Conservation (phyloP, 371 early-diverging fungal species). For the Dentiscutata heterogama region DNA sequence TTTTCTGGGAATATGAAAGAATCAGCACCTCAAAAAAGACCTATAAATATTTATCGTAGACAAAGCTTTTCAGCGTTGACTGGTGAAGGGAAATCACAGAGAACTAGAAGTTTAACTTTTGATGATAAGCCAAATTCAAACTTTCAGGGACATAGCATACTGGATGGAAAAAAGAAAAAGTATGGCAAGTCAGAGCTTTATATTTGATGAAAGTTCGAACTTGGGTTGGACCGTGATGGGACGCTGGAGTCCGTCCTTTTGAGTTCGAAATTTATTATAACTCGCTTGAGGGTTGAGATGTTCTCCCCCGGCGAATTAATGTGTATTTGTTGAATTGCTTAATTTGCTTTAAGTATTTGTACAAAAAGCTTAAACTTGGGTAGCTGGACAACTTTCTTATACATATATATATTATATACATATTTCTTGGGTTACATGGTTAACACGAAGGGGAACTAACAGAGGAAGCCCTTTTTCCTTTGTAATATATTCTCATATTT, state of each 20-base stretch:
- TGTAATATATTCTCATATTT: slow-evolving; percentile 21
- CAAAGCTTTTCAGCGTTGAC: slow-evolving; percentile 2
- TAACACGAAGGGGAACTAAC: slow-evolving; percentile 23
- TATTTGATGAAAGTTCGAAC: neutral
- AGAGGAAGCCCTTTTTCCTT: slow-evolving; percentile 34
- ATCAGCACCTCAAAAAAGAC: neutral
- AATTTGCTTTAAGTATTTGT: slow-evolving; percentile 14
- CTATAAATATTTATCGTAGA: neutral
- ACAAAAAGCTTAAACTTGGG: slow-evolving; percentile 6
- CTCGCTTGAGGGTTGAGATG: slow-evolving; percentile 9
- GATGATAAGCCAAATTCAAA: neutral
- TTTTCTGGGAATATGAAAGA: neutral
- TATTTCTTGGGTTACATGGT: neutral
- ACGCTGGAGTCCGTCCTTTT: neutral
- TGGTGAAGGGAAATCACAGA: neutral
- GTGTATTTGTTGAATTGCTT: slow-evolving; percentile 3
- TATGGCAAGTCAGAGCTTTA: neutral
- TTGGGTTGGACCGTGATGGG: neutral
- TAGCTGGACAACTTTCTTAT: slow-evolving; percentile 13
- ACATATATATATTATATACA: slow-evolving; percentile 31
- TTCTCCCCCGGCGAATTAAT: slow-evolving; percentile 22
- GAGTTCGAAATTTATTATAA: slow-evolving; percentile 3
- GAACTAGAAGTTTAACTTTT: neutral
- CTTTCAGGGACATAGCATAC: too few species aligned
- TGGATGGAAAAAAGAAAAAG: neutral